phyloP scores from a whole-genome alignment of 176 grass and related monocot genomes.

The Panicum miliaceum region DNA sequence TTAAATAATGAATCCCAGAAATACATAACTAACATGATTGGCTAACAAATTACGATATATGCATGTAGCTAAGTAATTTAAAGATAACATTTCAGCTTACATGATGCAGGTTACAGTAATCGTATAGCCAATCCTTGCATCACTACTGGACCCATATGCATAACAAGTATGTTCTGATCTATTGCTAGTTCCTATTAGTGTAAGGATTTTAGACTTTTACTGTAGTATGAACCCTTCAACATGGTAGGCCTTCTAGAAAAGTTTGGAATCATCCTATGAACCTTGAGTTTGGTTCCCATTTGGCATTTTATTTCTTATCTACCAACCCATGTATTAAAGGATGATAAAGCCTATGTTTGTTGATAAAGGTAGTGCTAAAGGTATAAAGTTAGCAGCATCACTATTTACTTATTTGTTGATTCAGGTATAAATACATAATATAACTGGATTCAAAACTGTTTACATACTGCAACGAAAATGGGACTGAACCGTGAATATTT shows the following conservation, averaged over 20 bases:
- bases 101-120: background rate
- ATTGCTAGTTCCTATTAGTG: constrained; percentile 3
- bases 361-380: background rate
- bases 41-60: background rate
- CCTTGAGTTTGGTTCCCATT: background rate
- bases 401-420: background rate
- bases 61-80: constrained; percentile 1
- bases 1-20: background rate
- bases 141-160: background rate
- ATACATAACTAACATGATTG: background rate
- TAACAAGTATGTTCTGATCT: constrained; percentile 29
- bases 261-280: background rate
- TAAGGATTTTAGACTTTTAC: too few relatives aligned
- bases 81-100: background rate
- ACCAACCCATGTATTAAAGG: background rate
- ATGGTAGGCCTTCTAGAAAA: background rate
- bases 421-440: background rate
- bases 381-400: background rate
- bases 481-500: background rate
- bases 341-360: background rate
- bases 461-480: background rate
- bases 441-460: background rate
- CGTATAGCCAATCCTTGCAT: background rate
- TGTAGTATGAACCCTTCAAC: background rate
- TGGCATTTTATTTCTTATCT: background rate